These are phyloP conservation scores for Pseudogymnoascus sp. DNA, from an alignment of 2,329 filamentous ascomycete species.

Conservation along the genomic window DNA sequence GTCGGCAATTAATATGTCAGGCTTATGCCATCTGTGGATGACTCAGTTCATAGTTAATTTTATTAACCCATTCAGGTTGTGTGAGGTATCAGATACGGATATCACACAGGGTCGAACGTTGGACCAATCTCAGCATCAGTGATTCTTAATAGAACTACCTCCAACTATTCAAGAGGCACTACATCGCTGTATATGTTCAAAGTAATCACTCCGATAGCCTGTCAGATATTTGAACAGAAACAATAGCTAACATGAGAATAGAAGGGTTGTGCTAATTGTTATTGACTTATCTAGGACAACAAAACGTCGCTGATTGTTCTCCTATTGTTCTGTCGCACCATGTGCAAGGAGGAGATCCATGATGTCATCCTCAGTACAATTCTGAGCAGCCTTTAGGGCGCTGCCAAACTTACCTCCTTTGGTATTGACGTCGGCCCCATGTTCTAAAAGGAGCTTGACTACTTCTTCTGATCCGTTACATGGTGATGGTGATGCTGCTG, in stretches of 20 bases:
- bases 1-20: not conserved
- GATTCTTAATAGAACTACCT: not conserved
- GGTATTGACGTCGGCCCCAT: slow-evolving; percentile 12
- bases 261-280: no score
- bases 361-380: not conserved
- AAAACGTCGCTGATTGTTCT: no score
- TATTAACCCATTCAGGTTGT: not conserved
- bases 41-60: not conserved
- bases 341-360: not conserved
- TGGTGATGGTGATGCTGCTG: slow-evolving; percentile 9
- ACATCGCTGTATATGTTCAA: not conserved
- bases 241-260: not conserved
- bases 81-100: not conserved
- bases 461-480: not conserved
- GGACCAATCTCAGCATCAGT: not conserved
- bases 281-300: no score
- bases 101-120: not conserved
- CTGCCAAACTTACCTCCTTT: not conserved
- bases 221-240: not conserved
- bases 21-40: not conserved
- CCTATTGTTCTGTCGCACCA: not conserved
- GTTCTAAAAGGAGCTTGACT: slow-evolving; percentile 14
- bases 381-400: not conserved
- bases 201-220: not conserved
- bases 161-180: not conserved